A percentile compares a stretch with the other conserved stretches of the same genome.
Evolutionary conservation across 768 basidiomycete species (phyloP).

Genomic region (Gymnopilus dilepis): DNA sequence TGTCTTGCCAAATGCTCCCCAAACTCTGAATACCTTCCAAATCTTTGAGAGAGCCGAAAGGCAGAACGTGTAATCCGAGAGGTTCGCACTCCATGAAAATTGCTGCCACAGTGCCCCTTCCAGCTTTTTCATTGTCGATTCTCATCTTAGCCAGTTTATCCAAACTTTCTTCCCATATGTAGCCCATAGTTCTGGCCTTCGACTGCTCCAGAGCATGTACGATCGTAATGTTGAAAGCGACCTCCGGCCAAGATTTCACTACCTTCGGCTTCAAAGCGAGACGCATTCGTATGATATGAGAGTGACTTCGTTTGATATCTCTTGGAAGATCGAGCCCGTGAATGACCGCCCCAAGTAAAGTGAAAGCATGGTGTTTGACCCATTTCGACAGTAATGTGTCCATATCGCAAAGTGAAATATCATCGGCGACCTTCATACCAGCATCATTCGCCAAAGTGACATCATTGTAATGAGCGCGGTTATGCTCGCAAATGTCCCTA

Average conservation of each 20-base stretch:
- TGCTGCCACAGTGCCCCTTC: background rate
- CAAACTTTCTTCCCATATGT: background rate
- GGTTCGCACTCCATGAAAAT: background rate
- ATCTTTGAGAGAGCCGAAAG: slow-evolving; percentile 1
- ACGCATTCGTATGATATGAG: background rate
- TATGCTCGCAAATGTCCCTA: background rate
- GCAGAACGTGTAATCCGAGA: background rate
- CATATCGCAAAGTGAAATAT: background rate
- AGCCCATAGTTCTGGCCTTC: background rate
- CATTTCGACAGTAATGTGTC: background rate
- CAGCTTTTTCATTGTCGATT: background rate
- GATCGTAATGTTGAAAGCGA: background rate
- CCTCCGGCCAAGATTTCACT: background rate
- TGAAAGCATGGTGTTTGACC: background rate
- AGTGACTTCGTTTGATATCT: background rate
- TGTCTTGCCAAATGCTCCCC: too few species aligned
- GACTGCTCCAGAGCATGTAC: background rate
- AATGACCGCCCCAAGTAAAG: background rate
- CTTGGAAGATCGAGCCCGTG: background rate
- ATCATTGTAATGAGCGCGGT: background rate
- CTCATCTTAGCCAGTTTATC: background rate
- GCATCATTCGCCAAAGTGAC: background rate
- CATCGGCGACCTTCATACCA: background rate
- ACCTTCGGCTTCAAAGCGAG: background rate
- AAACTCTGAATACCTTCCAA: background rate